Conservation (phyloP, 2,329 filamentous ascomycete species). For the Penicillium carneum region DNA sequence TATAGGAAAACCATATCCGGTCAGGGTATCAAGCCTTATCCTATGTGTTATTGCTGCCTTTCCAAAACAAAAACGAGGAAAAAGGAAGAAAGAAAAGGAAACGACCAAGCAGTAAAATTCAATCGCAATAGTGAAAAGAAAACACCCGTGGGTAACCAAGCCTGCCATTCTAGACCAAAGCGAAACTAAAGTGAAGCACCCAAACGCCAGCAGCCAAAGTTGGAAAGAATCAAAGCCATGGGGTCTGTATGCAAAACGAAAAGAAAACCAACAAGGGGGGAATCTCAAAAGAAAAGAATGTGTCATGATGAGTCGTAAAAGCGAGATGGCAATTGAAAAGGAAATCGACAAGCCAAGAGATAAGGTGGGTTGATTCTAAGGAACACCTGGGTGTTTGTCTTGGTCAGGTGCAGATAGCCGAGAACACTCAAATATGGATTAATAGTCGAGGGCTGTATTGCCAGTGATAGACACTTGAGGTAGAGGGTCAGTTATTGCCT, state of each 20-base stretch:
- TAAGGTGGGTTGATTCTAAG: not conserved
- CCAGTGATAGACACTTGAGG: slow-evolving; percentile 10
- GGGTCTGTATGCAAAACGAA: slow-evolving; percentile 6
- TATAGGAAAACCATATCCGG: slow-evolving; percentile 31
- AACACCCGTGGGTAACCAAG: slow-evolving; percentile 27
- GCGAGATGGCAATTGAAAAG: slow-evolving; percentile 6
- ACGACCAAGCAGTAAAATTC: slow-evolving; percentile 9
- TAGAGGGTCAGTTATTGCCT: slow-evolving; percentile 18
- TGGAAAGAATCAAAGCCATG: slow-evolving; percentile 18
- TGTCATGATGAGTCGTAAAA: slow-evolving; percentile 23
- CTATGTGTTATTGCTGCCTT: slow-evolving; percentile 21
- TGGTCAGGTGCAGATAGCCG: slow-evolving; percentile 9
- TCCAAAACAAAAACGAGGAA: not conserved
- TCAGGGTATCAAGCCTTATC: slow-evolving; percentile 37
- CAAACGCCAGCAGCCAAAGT: slow-evolving; percentile 21
- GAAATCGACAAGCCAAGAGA: not conserved
- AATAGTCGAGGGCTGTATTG: slow-evolving; percentile 18
- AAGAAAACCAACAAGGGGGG: slow-evolving; percentile 20
- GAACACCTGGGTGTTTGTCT: not conserved
- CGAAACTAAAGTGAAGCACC: slow-evolving; percentile 13
- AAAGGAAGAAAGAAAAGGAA: not conserved
- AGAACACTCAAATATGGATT: slow-evolving; percentile 14
- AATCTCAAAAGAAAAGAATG: slow-evolving; percentile 29
- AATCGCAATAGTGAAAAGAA: slow-evolving; percentile 10
- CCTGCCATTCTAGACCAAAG: slow-evolving; percentile 34